Conservation (phyloP, 345 rosid species). For the Citrus trifoliata region DNA sequence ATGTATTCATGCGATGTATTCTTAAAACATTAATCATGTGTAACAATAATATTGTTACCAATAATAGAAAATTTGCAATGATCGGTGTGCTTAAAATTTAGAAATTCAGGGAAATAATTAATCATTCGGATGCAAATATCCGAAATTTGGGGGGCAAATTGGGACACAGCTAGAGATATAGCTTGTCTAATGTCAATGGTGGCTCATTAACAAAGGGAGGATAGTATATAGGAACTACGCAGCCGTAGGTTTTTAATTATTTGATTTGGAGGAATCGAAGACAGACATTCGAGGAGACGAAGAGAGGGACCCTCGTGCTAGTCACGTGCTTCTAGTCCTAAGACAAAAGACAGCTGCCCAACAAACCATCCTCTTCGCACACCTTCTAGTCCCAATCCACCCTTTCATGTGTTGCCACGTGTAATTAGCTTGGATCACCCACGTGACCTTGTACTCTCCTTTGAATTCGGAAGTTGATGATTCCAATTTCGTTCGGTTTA, state of each 20-base stretch:
- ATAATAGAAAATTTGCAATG: no score
- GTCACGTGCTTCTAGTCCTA: slow-evolving; percentile 27
- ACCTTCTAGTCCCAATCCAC: neutral
- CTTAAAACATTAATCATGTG: no score
- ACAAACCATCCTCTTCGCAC: slow-evolving; percentile 10
- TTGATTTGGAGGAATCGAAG: slow-evolving; percentile 20
- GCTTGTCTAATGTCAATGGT: slow-evolving; percentile 9
- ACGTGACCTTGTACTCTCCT: slow-evolving; percentile 8
- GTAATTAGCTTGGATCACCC: neutral
- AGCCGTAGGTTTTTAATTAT: neutral
- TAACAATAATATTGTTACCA: no score
- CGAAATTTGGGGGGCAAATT: neutral
- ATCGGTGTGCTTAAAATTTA: no score
- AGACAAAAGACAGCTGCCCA: slow-evolving; percentile 24
- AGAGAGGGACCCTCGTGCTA: slow-evolving; percentile 25
- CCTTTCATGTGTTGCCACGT: slow-evolving; percentile 13
- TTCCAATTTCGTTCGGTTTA: neutral
- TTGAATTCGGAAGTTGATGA: neutral
- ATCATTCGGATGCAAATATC: neutral
- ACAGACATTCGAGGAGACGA: slow-evolving; percentile 34
- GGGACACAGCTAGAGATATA: neutral
- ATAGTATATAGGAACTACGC: neutral
- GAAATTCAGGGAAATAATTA: neutral
- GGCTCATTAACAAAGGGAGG: neutral
- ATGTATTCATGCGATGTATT: no score